A percentile compares a stretch with the other conserved stretches of the same genome.
Evolutionary conservation across 1,284 basidiomycete genomes (phyloP).

Genomic region (Sporisorium exsertum): DNA sequence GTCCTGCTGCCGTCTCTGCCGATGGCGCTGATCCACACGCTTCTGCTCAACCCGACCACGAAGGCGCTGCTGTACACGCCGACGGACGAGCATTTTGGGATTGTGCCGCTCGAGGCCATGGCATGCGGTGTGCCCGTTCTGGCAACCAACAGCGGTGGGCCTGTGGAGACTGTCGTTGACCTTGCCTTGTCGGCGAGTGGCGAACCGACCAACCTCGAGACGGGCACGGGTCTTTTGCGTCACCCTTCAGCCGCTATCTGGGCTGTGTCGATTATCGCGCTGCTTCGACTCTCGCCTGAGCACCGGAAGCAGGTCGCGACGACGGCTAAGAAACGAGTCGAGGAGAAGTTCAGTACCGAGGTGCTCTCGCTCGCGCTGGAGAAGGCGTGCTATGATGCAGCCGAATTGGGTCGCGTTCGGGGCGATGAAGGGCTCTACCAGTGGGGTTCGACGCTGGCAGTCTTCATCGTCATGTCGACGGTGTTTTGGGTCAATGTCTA

Average conservation of each 20-base stretch:
- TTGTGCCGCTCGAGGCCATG: constrained; percentile 96
- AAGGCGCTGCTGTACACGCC: constrained; percentile 86
- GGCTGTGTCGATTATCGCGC: constrained; percentile 40
- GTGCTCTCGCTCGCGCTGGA: constrained; percentile 47
- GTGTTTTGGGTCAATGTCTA: constrained; percentile 48
- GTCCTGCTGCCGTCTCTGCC: constrained; percentile 64
- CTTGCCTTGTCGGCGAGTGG: constrained; percentile 60
- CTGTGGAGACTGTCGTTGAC: constrained; percentile 86
- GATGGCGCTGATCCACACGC: constrained; percentile 56
- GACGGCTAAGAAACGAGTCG: constrained; percentile 30
- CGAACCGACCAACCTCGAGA: constrained; percentile 26
- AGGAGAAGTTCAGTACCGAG: constrained; percentile 43
- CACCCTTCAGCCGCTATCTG: constrained; percentile 47
- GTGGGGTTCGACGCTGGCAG: constrained; percentile 39
- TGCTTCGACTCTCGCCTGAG: constrained; percentile 26
- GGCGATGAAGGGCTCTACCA: constrained; percentile 57
- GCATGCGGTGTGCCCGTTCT: constrained; percentile 88
- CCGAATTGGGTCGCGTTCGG: constrained; percentile 36
- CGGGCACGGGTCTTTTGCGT: constrained; percentile 55
- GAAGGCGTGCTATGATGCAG: constrained; percentile 46
- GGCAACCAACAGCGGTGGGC: constrained; percentile 89
- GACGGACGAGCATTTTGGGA: constrained; percentile 95
- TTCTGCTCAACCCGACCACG: constrained; percentile 48
- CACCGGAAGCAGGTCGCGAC: constrained; percentile 16
- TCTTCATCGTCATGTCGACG: constrained; percentile 40